Base-by-base conservation (phyloP, 345 rosid species). In the Barbarea vulgaris region DNA sequence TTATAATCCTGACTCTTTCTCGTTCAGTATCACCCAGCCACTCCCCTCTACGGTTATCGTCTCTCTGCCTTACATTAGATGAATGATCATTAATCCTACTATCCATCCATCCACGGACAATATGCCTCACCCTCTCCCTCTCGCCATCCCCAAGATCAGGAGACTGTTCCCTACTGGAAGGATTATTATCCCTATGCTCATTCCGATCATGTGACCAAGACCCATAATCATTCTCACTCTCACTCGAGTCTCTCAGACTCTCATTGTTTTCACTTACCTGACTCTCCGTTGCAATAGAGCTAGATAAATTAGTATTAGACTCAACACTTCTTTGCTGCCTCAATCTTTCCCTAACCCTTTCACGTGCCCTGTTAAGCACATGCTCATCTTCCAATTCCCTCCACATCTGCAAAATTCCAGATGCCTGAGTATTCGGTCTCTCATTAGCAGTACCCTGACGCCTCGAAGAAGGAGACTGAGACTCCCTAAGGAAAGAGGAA, bases 341-440 rank as follows among this genome's bases (percentile, higher is more conserved):
- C 86, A 91, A 72, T 70, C 97, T 85, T 42, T 42, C 67, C 36
- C 67, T 63, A 61, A 87, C 91, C 76, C 95, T 89, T 67, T 72
- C 98, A 7, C 91, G 88, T 1, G 96, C 96, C 82, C 98, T 86
- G 70, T 77, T 89, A 83, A 95, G 80, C 78, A 89, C 58, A 78
- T 96, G 99, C 72, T 88, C 99, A 79, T 96, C 99, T 83, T 96
- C 99, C 85, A 96, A 78, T 85, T 96, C 99, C 83, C 99, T 84
- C 99, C 99, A 96, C 99, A 96, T 93, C 67, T 84, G 97, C 84
- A 93, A 52, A 69, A 96, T 96, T 7, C 93, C 57, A 65, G 99
- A 96, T 6, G 99, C 95, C 75, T 74, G 96, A 70, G 95, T 93
- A 55, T 73, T 91, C 0, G 99, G 98, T 83, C 96, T 83, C 81